Percentiles rank a stretch among this genome's conserved stretches.
These are phyloP conservation scores for Lachnellula suecica DNA, from an alignment of 2,329 filamentous ascomycete species.

Conservation along the genomic window DNA sequence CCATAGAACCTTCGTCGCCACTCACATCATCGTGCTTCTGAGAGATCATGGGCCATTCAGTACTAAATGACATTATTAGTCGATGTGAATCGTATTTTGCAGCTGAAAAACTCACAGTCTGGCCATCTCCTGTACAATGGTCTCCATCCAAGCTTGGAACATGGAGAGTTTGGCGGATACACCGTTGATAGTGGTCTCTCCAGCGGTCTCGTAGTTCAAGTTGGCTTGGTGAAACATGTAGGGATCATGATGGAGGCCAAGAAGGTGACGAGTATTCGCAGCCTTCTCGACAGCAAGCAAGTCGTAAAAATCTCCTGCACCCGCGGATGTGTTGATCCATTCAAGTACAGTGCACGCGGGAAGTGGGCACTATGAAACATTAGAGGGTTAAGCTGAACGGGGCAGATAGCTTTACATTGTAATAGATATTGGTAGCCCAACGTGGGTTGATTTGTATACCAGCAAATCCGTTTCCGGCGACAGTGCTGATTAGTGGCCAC, in stretches of 20 bases:
- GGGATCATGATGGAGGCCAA: slow-evolving; percentile 43
- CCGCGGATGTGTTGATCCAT: slow-evolving; percentile 59
- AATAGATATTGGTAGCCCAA: slow-evolving; percentile 63
- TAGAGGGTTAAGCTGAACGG: background rate
- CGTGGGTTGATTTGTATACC: slow-evolving; percentile 58
- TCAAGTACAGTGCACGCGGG: slow-evolving; percentile 55
- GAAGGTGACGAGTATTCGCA: slow-evolving; percentile 55
- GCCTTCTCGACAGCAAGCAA: slow-evolving; percentile 50
- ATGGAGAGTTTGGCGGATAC: slow-evolving; percentile 23
- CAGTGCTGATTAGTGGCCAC: slow-evolving; percentile 55
- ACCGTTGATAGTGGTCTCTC: slow-evolving; percentile 26
- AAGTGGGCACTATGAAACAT: slow-evolving; percentile 50
- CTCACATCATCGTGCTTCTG: slow-evolving; percentile 57
- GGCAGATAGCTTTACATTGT: slow-evolving; percentile 53
- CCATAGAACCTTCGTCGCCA: background rate
- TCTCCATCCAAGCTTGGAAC: slow-evolving; percentile 32
- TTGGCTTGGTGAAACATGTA: slow-evolving; percentile 60
- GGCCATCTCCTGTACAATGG: slow-evolving; percentile 27
- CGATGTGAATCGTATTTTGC: background rate
- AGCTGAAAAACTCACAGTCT: slow-evolving; percentile 29
- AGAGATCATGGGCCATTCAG: slow-evolving; percentile 56
- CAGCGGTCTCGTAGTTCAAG: slow-evolving; percentile 48
- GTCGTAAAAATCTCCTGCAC: slow-evolving; percentile 51
- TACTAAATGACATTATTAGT: slow-evolving; percentile 11
- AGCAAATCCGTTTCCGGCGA: slow-evolving; percentile 50